Evolutionary conservation across 148 eudicot genomes (phyloP).

Genomic region (Gaultheria prostrata): DNA sequence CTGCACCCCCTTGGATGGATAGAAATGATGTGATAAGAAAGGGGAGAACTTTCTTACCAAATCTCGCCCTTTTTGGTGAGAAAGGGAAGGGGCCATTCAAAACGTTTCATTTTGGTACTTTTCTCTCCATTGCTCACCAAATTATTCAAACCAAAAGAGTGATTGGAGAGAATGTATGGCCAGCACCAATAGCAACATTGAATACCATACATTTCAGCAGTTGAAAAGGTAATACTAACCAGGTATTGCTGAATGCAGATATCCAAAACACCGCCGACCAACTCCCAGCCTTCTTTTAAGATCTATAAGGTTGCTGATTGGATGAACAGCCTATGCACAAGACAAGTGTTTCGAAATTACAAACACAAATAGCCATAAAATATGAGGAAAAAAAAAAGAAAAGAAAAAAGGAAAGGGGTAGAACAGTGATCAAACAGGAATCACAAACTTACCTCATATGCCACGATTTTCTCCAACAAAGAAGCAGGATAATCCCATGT

Average conservation of each 20-base stretch:
- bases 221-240: slow-evolving; percentile 47
- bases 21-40: no score
- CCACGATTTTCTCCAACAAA: slow-evolving; percentile 88
- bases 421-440: slow-evolving; percentile 11
- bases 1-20: no score
- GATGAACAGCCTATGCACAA: slow-evolving; percentile 89
- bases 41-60: no score
- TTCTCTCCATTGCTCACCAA: no score
- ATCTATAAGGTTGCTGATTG: slow-evolving; percentile 88
- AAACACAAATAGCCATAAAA: slow-evolving; percentile 9
- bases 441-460: slow-evolving; percentile 65
- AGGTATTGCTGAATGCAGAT: slow-evolving; percentile 93
- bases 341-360: slow-evolving; percentile 21
- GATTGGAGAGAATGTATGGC: background rate
- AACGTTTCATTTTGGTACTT: no score
- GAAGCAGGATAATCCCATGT: slow-evolving; percentile 99
- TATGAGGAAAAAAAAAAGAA: slow-evolving; percentile 13
- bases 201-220: background rate
- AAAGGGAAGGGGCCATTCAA: no score
- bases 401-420: no score
- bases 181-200: background rate
- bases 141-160: no score
- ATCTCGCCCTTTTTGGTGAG: no score
- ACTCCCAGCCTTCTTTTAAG: slow-evolving; percentile 92
- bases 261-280: slow-evolving; percentile 96